phyloP scores from a whole-genome alignment of 352 stramenopile genomes.

The Plasmopara muralis region DNA sequence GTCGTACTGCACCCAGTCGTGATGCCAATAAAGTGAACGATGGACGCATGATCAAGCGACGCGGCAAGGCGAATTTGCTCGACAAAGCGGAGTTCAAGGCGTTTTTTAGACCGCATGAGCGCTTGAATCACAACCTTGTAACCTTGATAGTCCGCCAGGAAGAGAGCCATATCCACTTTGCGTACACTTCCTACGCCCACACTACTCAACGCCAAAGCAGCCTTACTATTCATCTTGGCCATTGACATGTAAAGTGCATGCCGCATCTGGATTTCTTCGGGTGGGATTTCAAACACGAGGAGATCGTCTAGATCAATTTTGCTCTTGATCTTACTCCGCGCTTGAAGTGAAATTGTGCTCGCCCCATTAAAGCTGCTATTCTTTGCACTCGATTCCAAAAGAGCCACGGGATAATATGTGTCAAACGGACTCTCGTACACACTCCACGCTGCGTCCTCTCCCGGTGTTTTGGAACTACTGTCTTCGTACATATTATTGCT shows the following conservation, averaged over 20 bases:
- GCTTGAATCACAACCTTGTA: conserved; percentile 65
- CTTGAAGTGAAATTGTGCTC: conserved; percentile 26
- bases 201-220: conserved; percentile 24
- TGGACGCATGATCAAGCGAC: conserved; percentile 49
- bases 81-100: conserved; percentile 48
- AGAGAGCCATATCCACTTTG: conserved; percentile 28
- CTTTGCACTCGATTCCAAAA: conserved; percentile 51
- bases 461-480: conserved; percentile 20
- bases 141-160: conserved; percentile 61
- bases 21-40: conserved; percentile 78
- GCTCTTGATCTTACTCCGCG: conserved; percentile 34
- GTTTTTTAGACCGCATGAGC: conserved; percentile 46
- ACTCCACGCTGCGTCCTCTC: conserved; percentile 11
- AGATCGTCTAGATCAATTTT: conserved; percentile 58
- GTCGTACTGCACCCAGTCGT: conserved; percentile 46
- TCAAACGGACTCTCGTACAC: conserved; percentile 29
- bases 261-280: conserved; percentile 55
- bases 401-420: conserved; percentile 45
- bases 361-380: conserved; percentile 19
- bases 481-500: conserved; percentile 47
- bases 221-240: conserved; percentile 25
- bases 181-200: conserved; percentile 17
- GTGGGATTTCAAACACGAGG: conserved; percentile 68
- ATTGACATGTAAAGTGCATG: conserved; percentile 25
- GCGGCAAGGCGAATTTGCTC: conserved; percentile 64